Base-by-base conservation (phyloP, 139 green algal species). In the Closterium sp. region DNA sequence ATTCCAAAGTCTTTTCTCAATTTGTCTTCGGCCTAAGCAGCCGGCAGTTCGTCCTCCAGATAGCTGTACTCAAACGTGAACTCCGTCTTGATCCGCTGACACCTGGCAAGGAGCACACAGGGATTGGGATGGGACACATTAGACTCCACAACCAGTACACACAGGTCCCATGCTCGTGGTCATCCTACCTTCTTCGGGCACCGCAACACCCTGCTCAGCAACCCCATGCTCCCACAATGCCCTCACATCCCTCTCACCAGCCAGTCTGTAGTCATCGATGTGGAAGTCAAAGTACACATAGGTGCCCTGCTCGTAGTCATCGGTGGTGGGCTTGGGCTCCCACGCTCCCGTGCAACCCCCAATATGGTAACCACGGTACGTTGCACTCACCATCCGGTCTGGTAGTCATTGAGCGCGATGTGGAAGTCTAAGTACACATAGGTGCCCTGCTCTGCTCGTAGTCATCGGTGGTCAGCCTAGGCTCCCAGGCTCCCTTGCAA, bases 281-380 rank as follows among this genome's bases (percentile, higher is more conserved):
- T 93, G 90, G 88, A 94, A 94, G 90, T 96, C 94, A 88, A 96
- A 96, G 91, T 96, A 96, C 4, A 95, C 91, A 55, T 95, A 96
- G 25, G 87, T 93, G 28, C 95, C 94, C 33, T 92, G 90, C 95
- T 99, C 98, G 85, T 97, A 98, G 93, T 98, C 96, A 33, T 99
- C 98, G 31, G 94, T 98, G 16, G 96, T 97, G 35, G 96, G 93
- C 86, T 96, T 96, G 23, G 97, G 97, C 94, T 99, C 97, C 90
- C 25, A n/a, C n/a, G n/a, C n/a, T n/a, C n/a, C n/a, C n/a, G n/a
- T n/a, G n/a, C n/a, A n/a, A n/a, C n/a, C n/a, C n/a, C n/a, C n/a
- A n/a, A n/a, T n/a, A n/a, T n/a, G n/a, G n/a, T n/a, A n/a, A n/a
- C n/a, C n/a, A n/a, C n/a, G n/a, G n/a, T n/a, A n/a, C n/a, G n/a